phyloP scores from a whole-genome alignment of 495 filamentous ascomycete genomes.

The Penicillium bialowiezense region DNA sequence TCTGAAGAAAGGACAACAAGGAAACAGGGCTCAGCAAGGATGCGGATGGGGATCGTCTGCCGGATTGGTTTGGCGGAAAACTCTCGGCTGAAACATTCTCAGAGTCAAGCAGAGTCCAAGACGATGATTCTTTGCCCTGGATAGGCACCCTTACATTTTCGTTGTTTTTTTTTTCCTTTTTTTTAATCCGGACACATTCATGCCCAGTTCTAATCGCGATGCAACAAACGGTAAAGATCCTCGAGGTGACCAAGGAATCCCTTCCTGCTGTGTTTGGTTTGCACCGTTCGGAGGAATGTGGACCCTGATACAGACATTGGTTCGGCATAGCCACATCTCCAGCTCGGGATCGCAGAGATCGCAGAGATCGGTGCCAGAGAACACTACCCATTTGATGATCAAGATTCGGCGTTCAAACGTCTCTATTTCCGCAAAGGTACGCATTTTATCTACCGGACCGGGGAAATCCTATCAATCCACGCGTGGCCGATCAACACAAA shows the following conservation, averaged over 20 bases:
- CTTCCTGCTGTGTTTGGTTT: not conserved
- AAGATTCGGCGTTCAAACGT: not conserved
- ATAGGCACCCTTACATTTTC: constrained; percentile 5
- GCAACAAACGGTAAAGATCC: constrained; percentile 2
- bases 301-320: not conserved
- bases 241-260: not conserved
- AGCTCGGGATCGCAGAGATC: not conserved
- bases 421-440: too few relatives aligned
- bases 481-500: not conserved
- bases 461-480: not conserved
- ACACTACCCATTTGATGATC: not conserved
- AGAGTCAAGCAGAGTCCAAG: constrained; percentile 1
- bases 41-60: not conserved
- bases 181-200: too few relatives aligned
- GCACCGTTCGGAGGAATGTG: constrained; percentile 6
- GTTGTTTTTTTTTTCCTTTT: too few relatives aligned
- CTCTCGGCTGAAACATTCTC: constrained; percentile 2
- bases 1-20: not conserved
- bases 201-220: not conserved
- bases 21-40: constrained; percentile 1
- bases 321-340: not conserved
- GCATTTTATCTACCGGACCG: not conserved
- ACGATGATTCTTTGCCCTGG: not conserved
- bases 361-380: not conserved
- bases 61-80: constrained; percentile 1